Percentiles rank a stretch among this genome's conserved stretches.
These are phyloP conservation scores for Boeremia lycopersici DNA, from an alignment of 2,329 filamentous ascomycete genomes.

Conservation along the genomic window DNA sequence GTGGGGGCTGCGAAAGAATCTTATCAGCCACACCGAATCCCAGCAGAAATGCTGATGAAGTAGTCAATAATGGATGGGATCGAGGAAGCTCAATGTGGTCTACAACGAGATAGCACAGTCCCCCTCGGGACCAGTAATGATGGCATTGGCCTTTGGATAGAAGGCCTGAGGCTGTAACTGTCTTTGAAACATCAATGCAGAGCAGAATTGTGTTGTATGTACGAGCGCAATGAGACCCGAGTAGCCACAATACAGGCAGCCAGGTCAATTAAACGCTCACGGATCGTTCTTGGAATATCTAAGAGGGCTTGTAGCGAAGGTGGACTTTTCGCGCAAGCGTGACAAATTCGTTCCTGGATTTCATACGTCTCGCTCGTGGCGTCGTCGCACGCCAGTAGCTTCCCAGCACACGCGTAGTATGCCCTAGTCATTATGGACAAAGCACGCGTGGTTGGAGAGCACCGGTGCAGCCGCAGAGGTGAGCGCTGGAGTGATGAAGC, in stretches of 20 bases:
- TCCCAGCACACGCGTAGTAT: neutral
- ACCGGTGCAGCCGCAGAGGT: neutral
- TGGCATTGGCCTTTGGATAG: too few species aligned
- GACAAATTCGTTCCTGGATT: constrained; percentile 48
- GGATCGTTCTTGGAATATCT: constrained; percentile 46
- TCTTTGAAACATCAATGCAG: too few species aligned
- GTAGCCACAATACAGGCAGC: constrained; percentile 41
- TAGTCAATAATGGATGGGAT: too few species aligned
- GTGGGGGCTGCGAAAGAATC: too few species aligned
- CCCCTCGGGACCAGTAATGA: too few species aligned
- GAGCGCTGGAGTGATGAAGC: constrained; percentile 1
- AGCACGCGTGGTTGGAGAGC: neutral
- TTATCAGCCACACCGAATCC: too few species aligned
- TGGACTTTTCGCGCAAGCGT: constrained; percentile 46
- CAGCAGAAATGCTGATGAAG: too few species aligned
- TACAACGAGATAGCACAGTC: too few species aligned
- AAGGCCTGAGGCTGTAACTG: too few species aligned
- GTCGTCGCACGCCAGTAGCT: too few species aligned
- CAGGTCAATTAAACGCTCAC: constrained; percentile 49
- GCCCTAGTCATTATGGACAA: constrained; percentile 1
- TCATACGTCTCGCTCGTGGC: too few species aligned
- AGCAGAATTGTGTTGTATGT: constrained; percentile 23
- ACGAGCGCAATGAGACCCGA: constrained; percentile 47
- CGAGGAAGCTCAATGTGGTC: too few species aligned
- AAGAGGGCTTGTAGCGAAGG: constrained; percentile 49